Evolutionary conservation across 2,329 filamentous ascomycete genomes (phyloP).

Genomic region (Diaporthe longicolla): DNA sequence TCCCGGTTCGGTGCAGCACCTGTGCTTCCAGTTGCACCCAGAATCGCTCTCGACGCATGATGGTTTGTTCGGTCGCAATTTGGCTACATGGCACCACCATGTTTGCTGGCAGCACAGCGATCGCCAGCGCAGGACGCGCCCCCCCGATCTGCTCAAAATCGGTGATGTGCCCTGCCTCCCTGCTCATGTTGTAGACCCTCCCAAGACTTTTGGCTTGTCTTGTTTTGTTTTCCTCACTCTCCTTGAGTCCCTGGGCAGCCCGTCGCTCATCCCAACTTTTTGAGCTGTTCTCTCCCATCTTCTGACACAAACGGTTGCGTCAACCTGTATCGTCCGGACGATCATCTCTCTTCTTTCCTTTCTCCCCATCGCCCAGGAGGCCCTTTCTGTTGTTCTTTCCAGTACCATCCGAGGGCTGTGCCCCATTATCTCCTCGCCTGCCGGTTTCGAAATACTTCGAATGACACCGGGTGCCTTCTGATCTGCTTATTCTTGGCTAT

Average conservation of each 20-base stretch:
- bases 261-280: constrained; percentile 11
- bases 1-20: constrained; percentile 13
- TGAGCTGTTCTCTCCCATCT: constrained; percentile 14
- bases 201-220: constrained; percentile 11
- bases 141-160: constrained; percentile 22
- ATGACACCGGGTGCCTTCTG: constrained; percentile 13
- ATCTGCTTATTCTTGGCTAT: constrained; percentile 7
- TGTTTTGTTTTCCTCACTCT: constrained; percentile 5
- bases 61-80: constrained; percentile 22
- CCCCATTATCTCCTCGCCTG: constrained; percentile 18
- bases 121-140: not conserved
- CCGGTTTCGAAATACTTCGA: constrained; percentile 28
- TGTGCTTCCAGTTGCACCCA: constrained; percentile 27
- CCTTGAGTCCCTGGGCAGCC: not conserved
- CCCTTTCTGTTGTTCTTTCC: not conserved
- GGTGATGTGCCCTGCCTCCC: constrained; percentile 11
- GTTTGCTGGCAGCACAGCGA: constrained; percentile 19
- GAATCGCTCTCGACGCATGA: constrained; percentile 27
- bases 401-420: constrained; percentile 31
- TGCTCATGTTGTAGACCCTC: not conserved
- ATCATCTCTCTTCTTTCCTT: constrained; percentile 12
- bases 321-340: constrained; percentile 16
- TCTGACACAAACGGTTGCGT: constrained; percentile 21
- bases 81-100: constrained; percentile 31
- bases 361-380: constrained; percentile 25